These are phyloP conservation scores for Rhamnella rubrinervis DNA, from an alignment of 331 rosid genomes.

Conservation along the genomic window DNA sequence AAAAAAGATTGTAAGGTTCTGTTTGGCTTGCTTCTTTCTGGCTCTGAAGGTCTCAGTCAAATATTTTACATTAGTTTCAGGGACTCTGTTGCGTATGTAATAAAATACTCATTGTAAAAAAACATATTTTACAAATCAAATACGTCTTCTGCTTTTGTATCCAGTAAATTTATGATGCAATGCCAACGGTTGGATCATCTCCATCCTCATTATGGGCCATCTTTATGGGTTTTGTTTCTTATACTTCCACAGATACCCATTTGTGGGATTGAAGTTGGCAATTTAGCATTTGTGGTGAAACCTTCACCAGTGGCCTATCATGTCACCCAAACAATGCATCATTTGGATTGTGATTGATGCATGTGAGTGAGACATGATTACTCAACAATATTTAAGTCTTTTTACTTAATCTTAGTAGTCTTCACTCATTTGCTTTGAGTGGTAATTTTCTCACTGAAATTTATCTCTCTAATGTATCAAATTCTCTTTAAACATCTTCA, in stretches of 20 bases:
- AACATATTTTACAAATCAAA: neutral
- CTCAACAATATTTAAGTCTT: neutral
- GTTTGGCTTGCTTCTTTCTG: constrained; percentile 21
- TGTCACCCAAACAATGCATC: neutral
- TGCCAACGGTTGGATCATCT: constrained; percentile 1
- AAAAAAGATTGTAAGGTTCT: constrained; percentile 29
- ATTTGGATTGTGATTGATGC: constrained; percentile 19
- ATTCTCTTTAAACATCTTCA: too few species aligned
- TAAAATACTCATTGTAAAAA: neutral
- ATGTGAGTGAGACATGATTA: neutral
- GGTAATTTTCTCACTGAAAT: neutral
- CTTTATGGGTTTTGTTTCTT: neutral
- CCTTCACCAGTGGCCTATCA: constrained; percentile 9
- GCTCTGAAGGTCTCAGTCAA: neutral
- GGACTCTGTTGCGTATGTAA: constrained; percentile 2
- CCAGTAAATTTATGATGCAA: neutral
- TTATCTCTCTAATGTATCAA: neutral
- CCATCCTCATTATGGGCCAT: neutral
- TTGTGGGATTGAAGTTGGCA: neutral
- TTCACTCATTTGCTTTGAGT: neutral
- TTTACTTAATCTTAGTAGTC: neutral
- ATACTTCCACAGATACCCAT: neutral
- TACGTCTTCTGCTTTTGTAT: neutral
- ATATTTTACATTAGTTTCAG: neutral
- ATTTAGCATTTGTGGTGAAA: neutral